Evolutionary conservation across 1,139 yeast genomes (phyloP).

Genomic region (Lodderomyces orthopsilosis): DNA sequence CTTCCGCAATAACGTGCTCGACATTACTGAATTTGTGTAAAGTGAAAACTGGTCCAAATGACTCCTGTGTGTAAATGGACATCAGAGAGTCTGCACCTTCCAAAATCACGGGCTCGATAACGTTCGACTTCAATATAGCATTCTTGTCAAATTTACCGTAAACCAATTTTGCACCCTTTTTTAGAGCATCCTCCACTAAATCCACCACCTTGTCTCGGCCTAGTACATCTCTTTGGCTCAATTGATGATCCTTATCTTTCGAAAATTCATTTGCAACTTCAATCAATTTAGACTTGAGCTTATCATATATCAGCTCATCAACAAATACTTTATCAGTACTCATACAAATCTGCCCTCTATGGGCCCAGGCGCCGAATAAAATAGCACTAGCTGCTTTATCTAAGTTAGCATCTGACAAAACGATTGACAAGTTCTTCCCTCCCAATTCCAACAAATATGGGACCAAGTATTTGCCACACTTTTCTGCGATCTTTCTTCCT

Average conservation of each 20-base stretch:
- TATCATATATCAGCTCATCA: constrained; percentile 30
- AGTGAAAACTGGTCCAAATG: constrained; percentile 50
- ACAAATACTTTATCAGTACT: constrained; percentile 37
- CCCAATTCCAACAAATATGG: constrained; percentile 44
- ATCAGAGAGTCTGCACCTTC: constrained; percentile 31
- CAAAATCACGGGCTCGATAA: constrained; percentile 32
- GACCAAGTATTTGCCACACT: constrained; percentile 34
- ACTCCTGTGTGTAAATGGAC: constrained; percentile 34
- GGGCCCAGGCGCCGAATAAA: constrained; percentile 36
- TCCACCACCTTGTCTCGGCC: constrained; percentile 23
- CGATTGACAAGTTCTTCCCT: constrained; percentile 39
- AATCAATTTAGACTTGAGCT: constrained; percentile 19
- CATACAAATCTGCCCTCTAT: constrained; percentile 50
- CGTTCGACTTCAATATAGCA: constrained; percentile 10
- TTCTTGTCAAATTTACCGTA: constrained; percentile 19
- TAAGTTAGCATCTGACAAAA: constrained; percentile 34
- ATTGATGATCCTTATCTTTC: constrained; percentile 21
- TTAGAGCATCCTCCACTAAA: constrained; percentile 40
- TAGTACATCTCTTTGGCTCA: constrained; percentile 27
- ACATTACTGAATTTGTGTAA: constrained; percentile 32
- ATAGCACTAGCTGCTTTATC: constrained; percentile 27
- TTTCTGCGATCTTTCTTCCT: constrained; percentile 31
- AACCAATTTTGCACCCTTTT: constrained; percentile 38
- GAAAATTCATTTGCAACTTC: constrained; percentile 20
- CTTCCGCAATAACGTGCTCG: constrained; percentile 24